Percentiles rank a stretch among this genome's conserved stretches.
These are phyloP conservation scores for Kockovaella imperatae DNA, from an alignment of 768 basidiomycete genomes.

Conservation along the genomic window DNA sequence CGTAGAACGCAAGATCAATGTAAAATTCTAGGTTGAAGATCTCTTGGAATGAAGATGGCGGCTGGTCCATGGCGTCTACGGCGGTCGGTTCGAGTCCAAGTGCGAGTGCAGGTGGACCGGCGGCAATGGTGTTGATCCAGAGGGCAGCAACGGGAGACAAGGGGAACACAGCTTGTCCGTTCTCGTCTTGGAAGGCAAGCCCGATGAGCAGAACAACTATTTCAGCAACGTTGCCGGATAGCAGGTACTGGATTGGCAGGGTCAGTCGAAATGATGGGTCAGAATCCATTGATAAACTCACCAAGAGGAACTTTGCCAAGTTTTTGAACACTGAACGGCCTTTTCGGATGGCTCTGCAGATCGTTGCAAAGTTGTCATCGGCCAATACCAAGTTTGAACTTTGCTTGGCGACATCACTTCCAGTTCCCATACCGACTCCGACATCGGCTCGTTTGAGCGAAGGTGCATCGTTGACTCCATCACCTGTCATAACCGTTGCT, in stretches of 20 bases:
- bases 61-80: constrained; percentile 51
- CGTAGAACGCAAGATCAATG: constrained; percentile 45
- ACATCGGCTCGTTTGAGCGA: constrained; percentile 56
- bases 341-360: constrained; percentile 59
- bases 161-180: constrained; percentile 53
- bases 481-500: constrained; percentile 56
- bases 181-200: constrained; percentile 53
- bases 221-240: constrained; percentile 55
- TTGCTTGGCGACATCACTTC: constrained; percentile 57
- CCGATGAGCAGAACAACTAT: constrained; percentile 55
- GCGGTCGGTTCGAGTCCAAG: constrained; percentile 54
- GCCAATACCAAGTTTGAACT: constrained; percentile 60
- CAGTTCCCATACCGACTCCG: constrained; percentile 58
- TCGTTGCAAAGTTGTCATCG: constrained; percentile 61
- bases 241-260: constrained; percentile 44
- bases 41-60: constrained; percentile 45
- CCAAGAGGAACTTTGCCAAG: constrained; percentile 53
- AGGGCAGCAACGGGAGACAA: constrained; percentile 51
- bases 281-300: constrained; percentile 4
- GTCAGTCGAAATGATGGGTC: background rate
- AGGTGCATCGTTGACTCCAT: constrained; percentile 57
- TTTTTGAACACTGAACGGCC: constrained; percentile 58
- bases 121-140: constrained; percentile 51
- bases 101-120: constrained; percentile 54
- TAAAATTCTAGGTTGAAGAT: constrained; percentile 46